Evolutionary conservation across 164 flowering plant species (phyloP).

Genomic region (Vitis cinerea): DNA sequence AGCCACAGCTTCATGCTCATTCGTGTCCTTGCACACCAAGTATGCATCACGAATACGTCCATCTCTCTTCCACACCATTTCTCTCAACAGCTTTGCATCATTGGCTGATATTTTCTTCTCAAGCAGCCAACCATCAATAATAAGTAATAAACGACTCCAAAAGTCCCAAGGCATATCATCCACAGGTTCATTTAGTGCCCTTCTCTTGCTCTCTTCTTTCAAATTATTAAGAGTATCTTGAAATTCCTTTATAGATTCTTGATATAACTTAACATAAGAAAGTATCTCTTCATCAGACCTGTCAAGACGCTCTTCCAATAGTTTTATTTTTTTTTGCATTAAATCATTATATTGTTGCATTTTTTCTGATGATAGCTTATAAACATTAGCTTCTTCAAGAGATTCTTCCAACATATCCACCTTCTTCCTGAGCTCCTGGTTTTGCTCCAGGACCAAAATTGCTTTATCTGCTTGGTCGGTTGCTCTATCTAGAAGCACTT

Average conservation of each 20-base stretch:
- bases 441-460: conserved; percentile 61
- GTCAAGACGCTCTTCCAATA: conserved; percentile 80
- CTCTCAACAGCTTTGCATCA: conserved; percentile 75
- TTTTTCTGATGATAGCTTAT: conserved; percentile 63
- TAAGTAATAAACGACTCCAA: conserved; percentile 84
- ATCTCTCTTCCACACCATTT: conserved; percentile 84
- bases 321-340: conserved; percentile 74
- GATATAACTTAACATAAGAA: conserved; percentile 72
- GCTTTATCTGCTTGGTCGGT: conserved; percentile 89
- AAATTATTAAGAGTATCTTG: conserved; percentile 68
- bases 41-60: conserved; percentile 61
- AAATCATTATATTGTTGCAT: conserved; percentile 59
- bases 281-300: conserved; percentile 82
- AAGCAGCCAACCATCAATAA: conserved; percentile 84
- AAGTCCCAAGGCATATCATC: conserved; percentile 88
- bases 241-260: conserved; percentile 81
- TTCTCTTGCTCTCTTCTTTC: conserved; percentile 71
- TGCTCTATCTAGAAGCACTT: conserved; percentile 66
- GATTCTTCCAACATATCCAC: conserved; percentile 80
- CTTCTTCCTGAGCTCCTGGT: conserved; percentile 78
- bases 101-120: conserved; percentile 70
- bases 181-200: conserved; percentile 55
- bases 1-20: conserved; percentile 51
- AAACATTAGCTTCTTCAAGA: conserved; percentile 63
- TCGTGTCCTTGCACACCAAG: conserved; percentile 63